Conservation (phyloP, 192 early-diverging fungal species). For the Jimgerdemannia flammicorona region DNA sequence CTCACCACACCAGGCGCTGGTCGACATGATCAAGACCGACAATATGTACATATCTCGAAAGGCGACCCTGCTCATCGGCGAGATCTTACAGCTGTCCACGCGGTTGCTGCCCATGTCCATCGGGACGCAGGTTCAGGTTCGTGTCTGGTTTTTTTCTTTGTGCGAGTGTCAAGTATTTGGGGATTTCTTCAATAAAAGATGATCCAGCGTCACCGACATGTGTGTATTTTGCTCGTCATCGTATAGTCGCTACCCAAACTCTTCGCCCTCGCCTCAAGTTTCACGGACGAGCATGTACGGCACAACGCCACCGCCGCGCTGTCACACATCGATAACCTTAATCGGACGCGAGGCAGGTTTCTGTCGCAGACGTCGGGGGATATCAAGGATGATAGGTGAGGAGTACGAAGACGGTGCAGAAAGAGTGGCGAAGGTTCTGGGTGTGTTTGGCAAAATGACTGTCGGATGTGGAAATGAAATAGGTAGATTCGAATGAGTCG, state of each 20-base stretch:
- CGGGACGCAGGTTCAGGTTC: slow-evolving; percentile 48
- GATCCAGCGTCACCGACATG: not conserved
- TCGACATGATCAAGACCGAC: slow-evolving; percentile 62
- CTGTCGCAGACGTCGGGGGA: slow-evolving; percentile 13
- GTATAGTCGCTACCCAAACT: slow-evolving; percentile 65
- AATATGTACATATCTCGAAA: slow-evolving; percentile 57
- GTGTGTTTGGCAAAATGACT: not conserved
- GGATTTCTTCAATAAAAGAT: slow-evolving; percentile 8
- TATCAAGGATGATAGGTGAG: slow-evolving; percentile 14
- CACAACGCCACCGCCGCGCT: slow-evolving; percentile 74
- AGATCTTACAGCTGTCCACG: slow-evolving; percentile 69
- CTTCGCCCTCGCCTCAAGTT: slow-evolving; percentile 71
- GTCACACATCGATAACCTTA: slow-evolving; percentile 67
- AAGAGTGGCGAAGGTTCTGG: not conserved
- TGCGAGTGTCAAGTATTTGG: not conserved
- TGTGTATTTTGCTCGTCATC: slow-evolving; percentile 6
- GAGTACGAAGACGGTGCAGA: not conserved
- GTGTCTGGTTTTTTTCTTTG: not conserved
- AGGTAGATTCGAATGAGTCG: too few relatives aligned
- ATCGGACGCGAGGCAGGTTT: slow-evolving; percentile 38
- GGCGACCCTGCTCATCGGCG: slow-evolving; percentile 69
- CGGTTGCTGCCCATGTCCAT: slow-evolving; percentile 59
- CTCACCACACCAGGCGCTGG: slow-evolving; percentile 46
- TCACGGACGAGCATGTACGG: slow-evolving; percentile 67
- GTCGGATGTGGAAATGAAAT: too few relatives aligned